Evolutionary conservation across 2,329 filamentous ascomycete genomes (phyloP).

Genomic region (Amylocarpus encephaloides): DNA sequence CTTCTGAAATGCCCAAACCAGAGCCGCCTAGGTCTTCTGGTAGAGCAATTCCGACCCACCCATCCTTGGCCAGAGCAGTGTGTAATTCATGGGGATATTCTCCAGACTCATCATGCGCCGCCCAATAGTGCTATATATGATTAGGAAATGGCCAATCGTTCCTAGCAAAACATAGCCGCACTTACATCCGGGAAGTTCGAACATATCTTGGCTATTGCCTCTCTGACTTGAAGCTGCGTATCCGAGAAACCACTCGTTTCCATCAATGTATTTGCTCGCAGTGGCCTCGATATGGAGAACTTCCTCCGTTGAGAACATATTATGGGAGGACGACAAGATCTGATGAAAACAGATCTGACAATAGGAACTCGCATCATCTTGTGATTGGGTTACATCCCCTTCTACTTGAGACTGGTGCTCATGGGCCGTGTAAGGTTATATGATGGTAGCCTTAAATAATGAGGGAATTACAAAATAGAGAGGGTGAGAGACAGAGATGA

Average conservation of each 20-base stretch:
- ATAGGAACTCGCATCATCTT: too few relatives aligned
- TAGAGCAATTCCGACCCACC: constrained; percentile 76
- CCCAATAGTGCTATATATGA: constrained; percentile 57
- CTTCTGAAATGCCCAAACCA: constrained; percentile 72
- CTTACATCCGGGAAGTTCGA: constrained; percentile 56
- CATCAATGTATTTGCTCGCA: constrained; percentile 47
- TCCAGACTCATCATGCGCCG: constrained; percentile 62
- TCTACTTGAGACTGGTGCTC: too few relatives aligned
- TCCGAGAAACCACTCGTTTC: constrained; percentile 66
- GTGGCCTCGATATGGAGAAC: constrained; percentile 20
- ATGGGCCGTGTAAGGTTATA: too few relatives aligned
- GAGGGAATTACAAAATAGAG: too few relatives aligned
- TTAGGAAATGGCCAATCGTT: neutral
- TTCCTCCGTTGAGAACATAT: constrained; percentile 10
- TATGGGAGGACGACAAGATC: too few relatives aligned
- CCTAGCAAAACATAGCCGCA: constrained; percentile 1
- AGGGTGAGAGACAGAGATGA: too few relatives aligned
- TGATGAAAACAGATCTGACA: too few relatives aligned
- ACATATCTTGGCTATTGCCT: constrained; percentile 64
- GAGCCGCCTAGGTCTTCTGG: constrained; percentile 69
- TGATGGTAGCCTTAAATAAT: too few relatives aligned
- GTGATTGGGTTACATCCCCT: too few relatives aligned
- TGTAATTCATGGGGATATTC: constrained; percentile 72
- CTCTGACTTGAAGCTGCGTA: constrained; percentile 65
- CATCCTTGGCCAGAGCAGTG: constrained; percentile 63